Base-by-base conservation (phyloP, 2,329 filamentous ascomycete genomes). In the Aureobasidium uvarum region DNA sequence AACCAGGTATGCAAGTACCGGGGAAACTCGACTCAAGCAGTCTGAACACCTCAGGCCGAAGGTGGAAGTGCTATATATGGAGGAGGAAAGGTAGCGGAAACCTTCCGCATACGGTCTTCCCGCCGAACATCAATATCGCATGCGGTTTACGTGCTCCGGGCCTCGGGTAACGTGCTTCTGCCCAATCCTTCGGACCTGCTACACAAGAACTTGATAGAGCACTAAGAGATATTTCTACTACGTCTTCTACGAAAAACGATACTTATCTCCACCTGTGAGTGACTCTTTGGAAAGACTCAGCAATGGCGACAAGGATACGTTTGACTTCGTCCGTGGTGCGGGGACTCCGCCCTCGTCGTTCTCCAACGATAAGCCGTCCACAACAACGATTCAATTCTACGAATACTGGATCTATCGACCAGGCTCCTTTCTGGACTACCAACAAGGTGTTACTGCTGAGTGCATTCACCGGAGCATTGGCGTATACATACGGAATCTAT, bases 401-500 rank as follows among this genome's bases (percentile, higher is more conserved):
- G 13, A 23, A 45, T 16, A 2, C 48, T n/a, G 38, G 48, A 11
- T 5, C 25, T 14, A 13, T 36, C 8, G 31, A 36, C 3, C 46
- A 45, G 38, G 66, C 31, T 39, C 56, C 41, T 58, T 81, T 81
- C 66, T 81, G 79, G 83, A 81, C 78, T 2, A 80, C 81, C 2
- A 74, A 77, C 20, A 77, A 80, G 50, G 81, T 80, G 5, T 67
- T 84, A 2, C 72, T 84, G 18, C 74, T 83, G 54, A 78, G 81
- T 55, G 78, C 79, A 33, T 79, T 83, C 56, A 81, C 82, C 20
- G 81, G 80, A 33, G 79, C 80, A 13, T 71, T 82, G n/a, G 80
- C 83, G 3, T 86, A 85, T 69, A 73, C 78, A 16, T 79, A 80
- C 64, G 83, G 83, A 25, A 74, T 77, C 65, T 79, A 77, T 62